These are phyloP conservation scores for Pichia insulana DNA, from an alignment of 805 yeast species.

Conservation along the genomic window DNA sequence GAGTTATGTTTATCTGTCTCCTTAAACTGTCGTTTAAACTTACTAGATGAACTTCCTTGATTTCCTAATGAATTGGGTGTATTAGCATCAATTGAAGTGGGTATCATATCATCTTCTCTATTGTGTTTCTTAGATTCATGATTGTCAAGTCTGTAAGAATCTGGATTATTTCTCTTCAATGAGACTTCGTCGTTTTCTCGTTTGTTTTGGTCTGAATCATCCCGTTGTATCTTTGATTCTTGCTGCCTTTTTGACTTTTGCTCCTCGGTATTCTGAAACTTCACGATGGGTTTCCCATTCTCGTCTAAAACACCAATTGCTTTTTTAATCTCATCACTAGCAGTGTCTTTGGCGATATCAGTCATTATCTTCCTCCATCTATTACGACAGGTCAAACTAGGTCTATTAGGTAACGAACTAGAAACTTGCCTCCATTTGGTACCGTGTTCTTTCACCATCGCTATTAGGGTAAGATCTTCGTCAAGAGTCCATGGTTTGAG, in stretches of 20 bases:
- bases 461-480: constrained; percentile 67
- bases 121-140: too few relatives aligned
- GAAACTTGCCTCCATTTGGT: constrained; percentile 87
- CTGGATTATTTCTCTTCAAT: too few relatives aligned
- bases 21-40: background rate
- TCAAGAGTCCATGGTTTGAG: constrained; percentile 70
- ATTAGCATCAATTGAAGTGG: background rate
- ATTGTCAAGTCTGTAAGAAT: too few relatives aligned
- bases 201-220: background rate
- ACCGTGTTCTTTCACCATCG: constrained; percentile 61
- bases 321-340: constrained; percentile 41
- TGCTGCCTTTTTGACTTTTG: background rate
- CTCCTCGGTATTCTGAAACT: constrained; percentile 7
- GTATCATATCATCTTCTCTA: background rate
- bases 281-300: constrained; percentile 12
- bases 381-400: constrained; percentile 83
- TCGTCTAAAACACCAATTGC: constrained; percentile 43
- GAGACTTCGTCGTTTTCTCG: too few relatives aligned
- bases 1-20: background rate
- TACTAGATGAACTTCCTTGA: background rate
- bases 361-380: constrained; percentile 86
- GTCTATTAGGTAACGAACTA: constrained; percentile 62
- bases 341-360: constrained; percentile 60
- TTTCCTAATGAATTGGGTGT: background rate
- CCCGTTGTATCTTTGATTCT: background rate